These are phyloP conservation scores for Xylaria sp. DNA, from an alignment of 2,329 filamentous ascomycete species.

Conservation along the genomic window DNA sequence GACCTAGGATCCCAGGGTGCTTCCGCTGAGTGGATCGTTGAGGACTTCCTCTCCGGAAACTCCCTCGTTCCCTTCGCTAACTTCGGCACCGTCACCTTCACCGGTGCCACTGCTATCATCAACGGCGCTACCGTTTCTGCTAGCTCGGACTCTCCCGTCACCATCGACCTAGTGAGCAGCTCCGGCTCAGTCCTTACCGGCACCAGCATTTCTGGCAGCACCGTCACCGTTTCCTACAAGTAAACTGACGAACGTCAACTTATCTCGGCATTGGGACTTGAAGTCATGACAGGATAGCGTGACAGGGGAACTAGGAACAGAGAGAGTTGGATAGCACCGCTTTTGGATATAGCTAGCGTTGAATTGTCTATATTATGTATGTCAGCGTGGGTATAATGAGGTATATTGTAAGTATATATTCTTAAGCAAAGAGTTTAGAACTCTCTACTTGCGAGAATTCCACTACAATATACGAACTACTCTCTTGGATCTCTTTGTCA, in stretches of 20 bases:
- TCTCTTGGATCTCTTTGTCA: neutral
- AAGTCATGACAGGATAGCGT: neutral
- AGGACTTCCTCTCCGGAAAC: slow-evolving; percentile 27
- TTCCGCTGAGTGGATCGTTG: slow-evolving; percentile 36
- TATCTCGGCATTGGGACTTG: neutral
- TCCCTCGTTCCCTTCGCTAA: slow-evolving; percentile 34
- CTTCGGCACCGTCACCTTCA: slow-evolving; percentile 35
- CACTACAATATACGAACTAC: neutral
- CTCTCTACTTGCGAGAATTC: neutral
- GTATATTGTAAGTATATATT: neutral
- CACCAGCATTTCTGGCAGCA: slow-evolving; percentile 23
- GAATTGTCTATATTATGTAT: neutral
- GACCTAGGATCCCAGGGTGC: slow-evolving; percentile 12
- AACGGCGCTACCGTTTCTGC: slow-evolving; percentile 29
- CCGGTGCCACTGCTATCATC: slow-evolving; percentile 28
- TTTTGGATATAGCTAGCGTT: neutral
- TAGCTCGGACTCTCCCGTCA: slow-evolving; percentile 19
- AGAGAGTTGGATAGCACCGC: neutral
- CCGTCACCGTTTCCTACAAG: slow-evolving; percentile 21
- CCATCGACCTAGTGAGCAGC: slow-evolving; percentile 27
- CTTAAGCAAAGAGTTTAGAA: neutral
- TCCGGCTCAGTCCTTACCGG: slow-evolving; percentile 21
- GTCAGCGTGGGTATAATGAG: neutral
- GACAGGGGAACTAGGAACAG: neutral
- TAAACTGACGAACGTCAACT: slow-evolving; percentile 2